Evolutionary conservation across 2,329 filamentous ascomycete genomes (phyloP), one percentile per base, ranked within the genome.

Genomic region (Colletotrichum sansevieriae): DNA sequence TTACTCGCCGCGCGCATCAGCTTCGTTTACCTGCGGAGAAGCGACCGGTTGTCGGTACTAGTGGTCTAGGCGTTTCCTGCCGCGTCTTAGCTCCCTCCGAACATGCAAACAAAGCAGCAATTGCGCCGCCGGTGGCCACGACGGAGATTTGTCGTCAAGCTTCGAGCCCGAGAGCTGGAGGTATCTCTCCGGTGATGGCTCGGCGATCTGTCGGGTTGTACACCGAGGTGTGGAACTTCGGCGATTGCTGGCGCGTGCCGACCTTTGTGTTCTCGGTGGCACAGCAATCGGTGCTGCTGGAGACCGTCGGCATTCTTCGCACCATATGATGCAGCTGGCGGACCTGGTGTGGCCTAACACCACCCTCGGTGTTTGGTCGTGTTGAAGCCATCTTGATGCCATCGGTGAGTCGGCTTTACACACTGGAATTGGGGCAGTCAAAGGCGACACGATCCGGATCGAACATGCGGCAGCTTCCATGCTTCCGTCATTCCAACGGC

Each of bases 91-190:
- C 39, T 62, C 59, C 57, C 8, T n/a, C 41, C 22, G 29, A 43
- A 13, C 39, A 37, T 55, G 49, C 49, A 60, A 13, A 3, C 55
- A 44, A 47, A 55, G 41, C 65, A 66, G 63, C 39, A 29, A 18
- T 57, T 20, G 51, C 63, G 52, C 65, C 25, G 64, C 18, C 43
- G 63, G 29, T 55, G n/a, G 51, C 11, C 25, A 55, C 47, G 18
- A 51, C 62, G 66, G 66, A 66, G 66, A 69, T 69, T 66, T 69
- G 66, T 69, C 66, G 66, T 69, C 47, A 61, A 69, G 47, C 62
- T 61, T 44, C n/a, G 47, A 69, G 51, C 43, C 22, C 39, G 29
- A 51, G 13, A 58, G 54, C 13, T 20, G 39, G 33, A 20, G 46
- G 54, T 47, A 12, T 44, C 62, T 43, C 62, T 39, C 41, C 66